Evolutionary conservation across 345 rosid genomes (phyloP).

Genomic region (Noccaea bulbosa): DNA sequence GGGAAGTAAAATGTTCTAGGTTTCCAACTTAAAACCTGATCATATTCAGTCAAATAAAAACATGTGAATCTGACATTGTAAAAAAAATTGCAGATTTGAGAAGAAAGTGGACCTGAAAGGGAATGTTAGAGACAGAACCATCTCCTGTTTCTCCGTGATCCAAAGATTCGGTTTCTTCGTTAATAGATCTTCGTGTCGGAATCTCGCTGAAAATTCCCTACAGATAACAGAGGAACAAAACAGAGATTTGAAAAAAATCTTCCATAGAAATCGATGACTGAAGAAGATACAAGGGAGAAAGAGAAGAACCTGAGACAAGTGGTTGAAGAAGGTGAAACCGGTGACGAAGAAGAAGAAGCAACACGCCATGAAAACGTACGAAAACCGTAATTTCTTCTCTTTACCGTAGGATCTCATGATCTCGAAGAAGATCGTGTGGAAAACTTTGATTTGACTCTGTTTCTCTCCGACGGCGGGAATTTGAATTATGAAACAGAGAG

Average conservation of each 20-base stretch:
- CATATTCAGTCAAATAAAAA: no score
- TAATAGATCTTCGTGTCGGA: slow-evolving; percentile 39
- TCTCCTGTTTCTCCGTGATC: slow-evolving; percentile 55
- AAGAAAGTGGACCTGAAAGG: slow-evolving; percentile 56
- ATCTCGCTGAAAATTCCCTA: slow-evolving; percentile 32
- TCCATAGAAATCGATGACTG: not conserved
- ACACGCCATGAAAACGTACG: slow-evolving; percentile 49
- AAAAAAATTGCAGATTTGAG: not conserved
- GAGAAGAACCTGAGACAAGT: slow-evolving; percentile 52
- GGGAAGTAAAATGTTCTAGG: slow-evolving; percentile 68
- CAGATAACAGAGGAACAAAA: not conserved
- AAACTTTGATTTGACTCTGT: not conserved
- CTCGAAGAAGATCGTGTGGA: not conserved
- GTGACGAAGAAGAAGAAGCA: slow-evolving; percentile 52
- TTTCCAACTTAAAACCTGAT: slow-evolving; percentile 74
- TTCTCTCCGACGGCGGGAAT: not conserved
- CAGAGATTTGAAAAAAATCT: not conserved
- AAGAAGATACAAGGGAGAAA: not conserved
- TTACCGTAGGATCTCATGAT: slow-evolving; percentile 46
- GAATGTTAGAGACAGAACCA: slow-evolving; percentile 50
- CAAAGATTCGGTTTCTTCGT: slow-evolving; percentile 10
- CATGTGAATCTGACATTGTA: slow-evolving; percentile 1
- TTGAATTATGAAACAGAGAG: not conserved
- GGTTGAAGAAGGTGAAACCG: slow-evolving; percentile 55
- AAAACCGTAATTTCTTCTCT: slow-evolving; percentile 43